Conservation (phyloP, 2,329 filamentous ascomycete genomes). For the Chrysoporthe cubensis region DNA sequence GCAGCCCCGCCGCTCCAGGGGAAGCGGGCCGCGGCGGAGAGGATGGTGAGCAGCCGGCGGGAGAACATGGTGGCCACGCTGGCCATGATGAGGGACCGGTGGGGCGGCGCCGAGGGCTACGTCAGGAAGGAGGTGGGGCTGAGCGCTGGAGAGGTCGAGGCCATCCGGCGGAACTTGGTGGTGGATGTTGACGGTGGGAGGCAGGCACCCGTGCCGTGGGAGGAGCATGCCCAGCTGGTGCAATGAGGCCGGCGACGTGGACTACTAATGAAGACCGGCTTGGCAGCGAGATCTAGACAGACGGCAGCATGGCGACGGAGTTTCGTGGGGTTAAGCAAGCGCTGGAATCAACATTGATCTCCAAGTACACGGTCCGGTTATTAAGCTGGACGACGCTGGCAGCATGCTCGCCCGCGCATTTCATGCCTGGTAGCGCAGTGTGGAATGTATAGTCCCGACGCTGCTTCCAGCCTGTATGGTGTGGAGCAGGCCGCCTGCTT, state of each 20-base stretch:
- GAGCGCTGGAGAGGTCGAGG: slow-evolving; percentile 56
- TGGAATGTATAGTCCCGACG: neutral
- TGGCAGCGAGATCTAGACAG: neutral
- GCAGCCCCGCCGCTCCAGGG: slow-evolving; percentile 53
- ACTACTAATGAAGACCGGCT: neutral
- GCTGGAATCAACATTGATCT: neutral
- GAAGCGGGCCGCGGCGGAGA: slow-evolving; percentile 48
- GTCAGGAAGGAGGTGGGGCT: slow-evolving; percentile 62
- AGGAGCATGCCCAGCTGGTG: slow-evolving; percentile 34
- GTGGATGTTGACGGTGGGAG: slow-evolving; percentile 35
- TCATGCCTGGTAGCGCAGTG: neutral
- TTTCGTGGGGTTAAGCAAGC: neutral
- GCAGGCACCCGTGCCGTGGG: slow-evolving; percentile 35
- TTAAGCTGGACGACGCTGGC: neutral
- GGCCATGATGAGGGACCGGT: slow-evolving; percentile 59
- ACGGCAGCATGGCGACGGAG: neutral
- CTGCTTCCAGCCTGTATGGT: neutral
- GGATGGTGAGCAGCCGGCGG: slow-evolving; percentile 50
- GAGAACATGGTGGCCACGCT: slow-evolving; percentile 54
- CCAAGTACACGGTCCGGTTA: neutral
- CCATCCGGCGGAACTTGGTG: slow-evolving; percentile 54
- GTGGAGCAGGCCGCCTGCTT: neutral
- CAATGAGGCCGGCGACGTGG: slow-evolving; percentile 21
- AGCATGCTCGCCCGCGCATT: neutral
- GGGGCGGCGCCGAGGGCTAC: slow-evolving; percentile 68